These are phyloP conservation scores for Clonostachys byssicola DNA, from an alignment of 2,329 filamentous ascomycete species.

Conservation along the genomic window DNA sequence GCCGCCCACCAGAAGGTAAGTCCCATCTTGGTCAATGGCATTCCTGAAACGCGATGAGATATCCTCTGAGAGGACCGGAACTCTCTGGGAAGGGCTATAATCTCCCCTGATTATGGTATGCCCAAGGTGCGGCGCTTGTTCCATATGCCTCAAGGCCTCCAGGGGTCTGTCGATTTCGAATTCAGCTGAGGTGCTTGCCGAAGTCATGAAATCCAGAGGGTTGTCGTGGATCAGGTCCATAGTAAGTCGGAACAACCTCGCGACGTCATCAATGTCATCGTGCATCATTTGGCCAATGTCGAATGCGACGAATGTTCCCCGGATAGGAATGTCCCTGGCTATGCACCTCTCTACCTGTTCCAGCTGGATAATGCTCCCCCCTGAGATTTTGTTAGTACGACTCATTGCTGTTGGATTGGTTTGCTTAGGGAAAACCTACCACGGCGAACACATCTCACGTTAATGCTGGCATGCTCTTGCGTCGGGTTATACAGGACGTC, in stretches of 20 bases:
- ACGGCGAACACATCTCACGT: slow-evolving; percentile 24
- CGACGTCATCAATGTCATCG: slow-evolving; percentile 23
- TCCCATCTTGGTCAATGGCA: slow-evolving; percentile 26
- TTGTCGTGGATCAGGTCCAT: neutral
- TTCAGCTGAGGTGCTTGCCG: neutral
- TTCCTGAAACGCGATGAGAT: slow-evolving; percentile 16
- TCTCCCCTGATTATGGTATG: slow-evolving; percentile 9
- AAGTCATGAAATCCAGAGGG: neutral
- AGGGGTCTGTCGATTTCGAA: slow-evolving; percentile 14
- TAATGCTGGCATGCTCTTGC: slow-evolving; percentile 21
- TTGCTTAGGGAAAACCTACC: slow-evolving; percentile 18
- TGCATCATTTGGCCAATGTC: slow-evolving; percentile 23
- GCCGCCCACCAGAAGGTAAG: slow-evolving; percentile 53
- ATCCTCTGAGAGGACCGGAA: slow-evolving; percentile 14
- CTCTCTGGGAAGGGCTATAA: slow-evolving; percentile 4
- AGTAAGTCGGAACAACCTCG: slow-evolving; percentile 15
- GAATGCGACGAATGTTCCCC: slow-evolving; percentile 21
- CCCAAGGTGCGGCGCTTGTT: slow-evolving; percentile 16
- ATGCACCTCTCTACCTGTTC: slow-evolving; percentile 10
- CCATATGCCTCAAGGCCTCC: slow-evolving; percentile 17
- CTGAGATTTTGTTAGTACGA: neutral
- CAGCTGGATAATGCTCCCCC: slow-evolving; percentile 24
- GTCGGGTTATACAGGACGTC: slow-evolving; percentile 43
- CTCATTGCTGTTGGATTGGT: neutral
- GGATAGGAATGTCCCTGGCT: slow-evolving; percentile 3